These are phyloP conservation scores for Mucor circinelloides DNA, from an alignment of 371 early-diverging fungal genomes.

Conservation along the genomic window DNA sequence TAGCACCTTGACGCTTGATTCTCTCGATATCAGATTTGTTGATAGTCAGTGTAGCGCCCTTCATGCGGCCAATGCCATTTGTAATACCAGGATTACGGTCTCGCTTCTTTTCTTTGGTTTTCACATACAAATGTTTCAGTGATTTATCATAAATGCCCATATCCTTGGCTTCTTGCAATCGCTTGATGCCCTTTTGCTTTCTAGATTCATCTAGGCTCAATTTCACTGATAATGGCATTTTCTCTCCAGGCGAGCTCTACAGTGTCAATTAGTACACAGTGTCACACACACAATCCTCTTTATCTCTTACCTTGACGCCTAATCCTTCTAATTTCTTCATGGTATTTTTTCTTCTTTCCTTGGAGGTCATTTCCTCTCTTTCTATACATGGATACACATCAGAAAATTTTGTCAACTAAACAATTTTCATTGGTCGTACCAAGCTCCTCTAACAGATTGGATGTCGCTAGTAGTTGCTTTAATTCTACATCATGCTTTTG, in stretches of 20 bases:
- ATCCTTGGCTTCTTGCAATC: conserved; percentile 50
- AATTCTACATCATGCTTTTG: conserved; percentile 42
- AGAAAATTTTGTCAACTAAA: not conserved
- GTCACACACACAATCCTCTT: not conserved
- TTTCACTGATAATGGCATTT: conserved; percentile 34
- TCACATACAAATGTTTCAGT: conserved; percentile 44
- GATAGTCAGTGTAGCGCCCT: conserved; percentile 43
- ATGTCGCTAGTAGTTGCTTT: conserved; percentile 40
- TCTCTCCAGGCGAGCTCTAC: conserved; percentile 6
- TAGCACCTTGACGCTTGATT: conserved; percentile 30
- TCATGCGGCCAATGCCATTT: conserved; percentile 46
- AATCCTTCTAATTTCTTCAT: conserved; percentile 45
- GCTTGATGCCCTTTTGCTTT: conserved; percentile 16
- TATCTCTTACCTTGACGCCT: conserved; percentile 37
- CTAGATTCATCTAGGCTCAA: conserved; percentile 35
- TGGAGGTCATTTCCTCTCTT: conserved; percentile 48
- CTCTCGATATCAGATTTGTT: conserved; percentile 35
- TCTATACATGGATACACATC: conserved; percentile 18
- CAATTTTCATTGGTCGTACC: conserved; percentile 19
- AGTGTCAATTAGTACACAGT: not conserved
- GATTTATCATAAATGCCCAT: conserved; percentile 50
- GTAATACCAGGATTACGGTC: conserved; percentile 49
- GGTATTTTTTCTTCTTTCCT: conserved; percentile 43
- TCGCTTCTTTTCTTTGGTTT: conserved; percentile 35
- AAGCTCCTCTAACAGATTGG: conserved; percentile 47